phyloP scores from a whole-genome alignment of 257 asterid genomes.

The Forsythia viridissima region DNA sequence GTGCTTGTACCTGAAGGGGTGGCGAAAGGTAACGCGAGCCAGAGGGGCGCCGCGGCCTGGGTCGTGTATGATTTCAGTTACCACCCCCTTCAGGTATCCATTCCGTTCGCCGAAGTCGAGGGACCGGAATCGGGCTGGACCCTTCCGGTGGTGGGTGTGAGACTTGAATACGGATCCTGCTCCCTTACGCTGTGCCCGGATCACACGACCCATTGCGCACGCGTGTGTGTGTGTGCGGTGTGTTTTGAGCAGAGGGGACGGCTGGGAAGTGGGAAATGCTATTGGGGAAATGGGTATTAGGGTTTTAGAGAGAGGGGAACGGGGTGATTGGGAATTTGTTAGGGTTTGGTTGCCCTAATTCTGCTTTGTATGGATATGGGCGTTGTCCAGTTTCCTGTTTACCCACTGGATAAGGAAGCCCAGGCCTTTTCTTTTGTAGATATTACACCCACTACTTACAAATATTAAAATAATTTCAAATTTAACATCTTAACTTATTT shows the following conservation, averaged over 20 bases:
- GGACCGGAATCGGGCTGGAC: constrained; percentile 33
- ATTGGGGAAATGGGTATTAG: too few species aligned
- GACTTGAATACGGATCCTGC: constrained; percentile 37
- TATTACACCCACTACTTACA: too few species aligned
- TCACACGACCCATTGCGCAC: constrained; percentile 30
- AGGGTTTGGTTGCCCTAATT: neutral
- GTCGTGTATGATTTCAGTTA: constrained; percentile 35
- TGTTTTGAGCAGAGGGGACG: neutral
- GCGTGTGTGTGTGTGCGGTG: neutral
- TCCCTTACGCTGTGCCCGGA: constrained; percentile 40
- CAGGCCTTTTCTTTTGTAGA: too few species aligned
- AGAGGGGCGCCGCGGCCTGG: constrained; percentile 41
- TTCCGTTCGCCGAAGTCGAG: constrained; percentile 38
- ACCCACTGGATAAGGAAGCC: neutral
- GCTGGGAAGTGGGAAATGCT: neutral
- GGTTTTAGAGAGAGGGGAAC: neutral
- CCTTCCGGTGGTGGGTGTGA: constrained; percentile 38
- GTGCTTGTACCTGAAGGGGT: constrained; percentile 30
- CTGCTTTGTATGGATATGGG: neutral
- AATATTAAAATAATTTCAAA: too few species aligned
- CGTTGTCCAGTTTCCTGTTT: neutral
- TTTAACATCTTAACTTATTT: too few species aligned
- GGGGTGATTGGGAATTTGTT: too few species aligned
- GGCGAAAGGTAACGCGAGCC: constrained; percentile 31
- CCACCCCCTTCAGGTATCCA: constrained; percentile 32